Evolutionary conservation across 129 eudicot genomes (phyloP).

Genomic region (Flaveria brownii): DNA sequence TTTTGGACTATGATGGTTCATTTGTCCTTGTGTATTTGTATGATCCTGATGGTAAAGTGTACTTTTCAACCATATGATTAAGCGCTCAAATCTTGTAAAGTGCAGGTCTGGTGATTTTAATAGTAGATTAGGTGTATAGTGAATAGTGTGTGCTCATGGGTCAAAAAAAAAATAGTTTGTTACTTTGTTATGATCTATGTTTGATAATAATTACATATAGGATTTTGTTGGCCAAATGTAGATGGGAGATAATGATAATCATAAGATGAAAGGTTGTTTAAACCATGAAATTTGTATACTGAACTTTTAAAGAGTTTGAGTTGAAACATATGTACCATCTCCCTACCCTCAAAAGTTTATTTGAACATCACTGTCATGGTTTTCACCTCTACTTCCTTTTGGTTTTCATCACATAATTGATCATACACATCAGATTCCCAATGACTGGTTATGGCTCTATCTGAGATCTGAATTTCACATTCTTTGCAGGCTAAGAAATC

Average conservation of each 20-base stretch:
- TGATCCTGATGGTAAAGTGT: too few relatives aligned
- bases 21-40: background rate
- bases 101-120: too few relatives aligned
- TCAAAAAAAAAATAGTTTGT: too few relatives aligned
- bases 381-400: background rate
- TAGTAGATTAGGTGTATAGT: too few relatives aligned
- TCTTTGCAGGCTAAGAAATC: conserved; percentile 77
- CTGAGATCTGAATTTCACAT: conserved; percentile 13
- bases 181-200: background rate
- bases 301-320: background rate
- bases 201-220: background rate
- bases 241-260: background rate
- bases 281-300: background rate
- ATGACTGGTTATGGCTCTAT: background rate
- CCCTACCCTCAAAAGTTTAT: background rate
- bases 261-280: background rate
- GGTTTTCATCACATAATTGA: background rate
- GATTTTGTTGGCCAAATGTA: conserved; percentile 2
- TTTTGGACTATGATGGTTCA: background rate
- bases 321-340: background rate
- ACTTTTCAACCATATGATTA: too few relatives aligned
- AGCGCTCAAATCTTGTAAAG: too few relatives aligned
- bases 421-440: conserved; percentile 6
- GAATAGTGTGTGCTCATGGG: too few relatives aligned
- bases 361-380: background rate